phyloP scores from a whole-genome alignment of 352 stramenopile genomes.

The Globisporangium uncinulatum region DNA sequence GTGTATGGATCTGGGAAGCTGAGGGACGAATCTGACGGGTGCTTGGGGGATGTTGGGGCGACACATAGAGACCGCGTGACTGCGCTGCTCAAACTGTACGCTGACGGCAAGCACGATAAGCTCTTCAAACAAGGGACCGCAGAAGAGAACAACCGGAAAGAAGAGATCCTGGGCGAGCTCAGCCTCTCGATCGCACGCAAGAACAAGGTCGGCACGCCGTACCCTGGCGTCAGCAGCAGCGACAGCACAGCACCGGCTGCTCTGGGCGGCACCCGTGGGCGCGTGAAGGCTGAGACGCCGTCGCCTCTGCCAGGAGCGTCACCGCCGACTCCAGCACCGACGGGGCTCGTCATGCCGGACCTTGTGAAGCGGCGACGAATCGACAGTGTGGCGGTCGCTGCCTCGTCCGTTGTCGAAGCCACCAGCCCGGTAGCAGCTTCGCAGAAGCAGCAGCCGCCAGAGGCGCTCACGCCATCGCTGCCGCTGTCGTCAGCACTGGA shows the following conservation, averaged over 20 bases:
- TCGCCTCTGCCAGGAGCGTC: background rate
- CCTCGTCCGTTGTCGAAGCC: background rate
- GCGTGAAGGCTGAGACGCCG: background rate
- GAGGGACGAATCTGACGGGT: too few relatives aligned
- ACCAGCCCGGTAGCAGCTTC: background rate
- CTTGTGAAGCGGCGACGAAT: conserved; percentile 13
- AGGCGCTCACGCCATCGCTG: conserved; percentile 3
- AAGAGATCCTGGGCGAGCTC: conserved; percentile 58
- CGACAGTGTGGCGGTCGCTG: conserved; percentile 7
- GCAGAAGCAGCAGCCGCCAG: background rate
- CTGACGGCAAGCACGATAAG: conserved; percentile 76
- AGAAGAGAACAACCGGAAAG: conserved; percentile 67
- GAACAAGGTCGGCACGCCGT: conserved; percentile 30
- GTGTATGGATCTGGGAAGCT: background rate
- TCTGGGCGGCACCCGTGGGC: background rate
- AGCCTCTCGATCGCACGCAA: conserved; percentile 41
- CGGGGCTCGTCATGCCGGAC: conserved; percentile 5
- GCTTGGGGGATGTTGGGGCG: background rate
- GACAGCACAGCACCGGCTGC: background rate
- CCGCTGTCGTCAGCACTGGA: too few relatives aligned
- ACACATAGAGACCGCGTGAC: conserved; percentile 56
- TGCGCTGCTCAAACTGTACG: conserved; percentile 73
- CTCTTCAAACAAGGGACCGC: conserved; percentile 74
- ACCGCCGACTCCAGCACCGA: background rate
- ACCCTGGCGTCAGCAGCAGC: conserved; percentile 8